Base-by-base conservation (phyloP, 2,329 filamentous ascomycete genomes). In the Mycocentrospora acerina region DNA sequence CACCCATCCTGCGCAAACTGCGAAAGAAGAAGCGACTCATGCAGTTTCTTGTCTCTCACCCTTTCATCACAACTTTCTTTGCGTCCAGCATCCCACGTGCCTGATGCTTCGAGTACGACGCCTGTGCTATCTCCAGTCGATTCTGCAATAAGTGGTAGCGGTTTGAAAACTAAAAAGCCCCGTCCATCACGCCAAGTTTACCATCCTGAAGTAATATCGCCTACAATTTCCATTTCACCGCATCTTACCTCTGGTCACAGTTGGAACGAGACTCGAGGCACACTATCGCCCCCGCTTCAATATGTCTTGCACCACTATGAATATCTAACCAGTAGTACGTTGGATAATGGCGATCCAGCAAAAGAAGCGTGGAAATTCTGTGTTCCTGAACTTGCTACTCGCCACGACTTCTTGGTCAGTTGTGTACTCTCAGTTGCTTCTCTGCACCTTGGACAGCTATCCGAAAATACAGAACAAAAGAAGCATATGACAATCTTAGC, bases 381-480 rank as follows among this genome's bases (percentile, higher is more conserved):
- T 32, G 42, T 72, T 7, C 62, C 60, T 11, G 61, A 66, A 30
- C 42, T 73, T 31, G 73, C 71, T 7, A 62, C 67, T 9, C 57
- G 62, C 1, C 67, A 73, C 42, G 58, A 68, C 3, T 76, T 70
- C 32, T 57, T 76, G 7, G 52, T 75, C 8, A 70, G 74, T 41
- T 69, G 69, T 27, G 62, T 76, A 5, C 55, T 75, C 1, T 69
- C 72, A 2, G 53, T 75, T 10, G 66, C 73, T 9, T 71, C 71
- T 2, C 58, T 76, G 18, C 73, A 76, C 40, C 52, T 74, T 9
- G 68, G 66, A 10, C 66, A 67, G 18, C 46, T 71, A 4, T 62
- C 71, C 35, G 53, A 58, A 22, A 31, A 35, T 12, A 35, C 32
- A 37, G 47, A 37, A 16, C 50, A 48, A 10, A 57, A 51, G 40